Conservation (phyloP, 2,329 filamentous ascomycete species). For the Cercospora zeina region DNA sequence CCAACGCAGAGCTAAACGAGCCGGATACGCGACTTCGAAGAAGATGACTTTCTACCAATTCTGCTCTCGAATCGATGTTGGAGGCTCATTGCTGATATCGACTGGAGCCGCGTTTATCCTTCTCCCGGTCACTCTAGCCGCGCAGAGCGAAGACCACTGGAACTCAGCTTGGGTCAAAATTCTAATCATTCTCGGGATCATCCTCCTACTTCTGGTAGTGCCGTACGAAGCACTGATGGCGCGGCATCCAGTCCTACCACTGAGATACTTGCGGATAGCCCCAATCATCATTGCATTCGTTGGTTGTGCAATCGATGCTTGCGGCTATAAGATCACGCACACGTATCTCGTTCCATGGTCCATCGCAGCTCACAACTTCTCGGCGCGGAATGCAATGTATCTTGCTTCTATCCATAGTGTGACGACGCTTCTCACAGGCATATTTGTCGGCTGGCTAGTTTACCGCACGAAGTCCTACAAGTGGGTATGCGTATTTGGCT, state of each 20-base stretch:
- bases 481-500: conserved; percentile 48
- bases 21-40: conserved; percentile 36
- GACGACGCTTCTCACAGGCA: conserved; percentile 41
- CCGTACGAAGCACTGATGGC: conserved; percentile 52
- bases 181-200: conserved; percentile 48
- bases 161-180: conserved; percentile 49
- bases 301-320: conserved; percentile 46
- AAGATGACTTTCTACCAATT: conserved; percentile 39
- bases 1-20: conserved; percentile 40
- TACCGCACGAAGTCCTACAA: conserved; percentile 50
- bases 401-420: conserved; percentile 42
- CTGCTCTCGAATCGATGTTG: conserved; percentile 38
- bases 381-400: conserved; percentile 48
- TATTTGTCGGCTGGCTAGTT: conserved; percentile 49
- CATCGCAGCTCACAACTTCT: conserved; percentile 47
- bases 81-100: conserved; percentile 51
- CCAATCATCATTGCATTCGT: conserved; percentile 48
- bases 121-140: conserved; percentile 52
- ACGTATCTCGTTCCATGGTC: conserved; percentile 54
- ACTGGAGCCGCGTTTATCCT: conserved; percentile 52
- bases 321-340: conserved; percentile 51
- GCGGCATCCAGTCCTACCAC: conserved; percentile 50
- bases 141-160: conserved; percentile 45
- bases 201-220: conserved; percentile 48
- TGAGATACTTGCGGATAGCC: conserved; percentile 48